These are phyloP conservation scores for Sarocladium strictum DNA, from an alignment of 2,329 filamentous ascomycete species.

Conservation along the genomic window DNA sequence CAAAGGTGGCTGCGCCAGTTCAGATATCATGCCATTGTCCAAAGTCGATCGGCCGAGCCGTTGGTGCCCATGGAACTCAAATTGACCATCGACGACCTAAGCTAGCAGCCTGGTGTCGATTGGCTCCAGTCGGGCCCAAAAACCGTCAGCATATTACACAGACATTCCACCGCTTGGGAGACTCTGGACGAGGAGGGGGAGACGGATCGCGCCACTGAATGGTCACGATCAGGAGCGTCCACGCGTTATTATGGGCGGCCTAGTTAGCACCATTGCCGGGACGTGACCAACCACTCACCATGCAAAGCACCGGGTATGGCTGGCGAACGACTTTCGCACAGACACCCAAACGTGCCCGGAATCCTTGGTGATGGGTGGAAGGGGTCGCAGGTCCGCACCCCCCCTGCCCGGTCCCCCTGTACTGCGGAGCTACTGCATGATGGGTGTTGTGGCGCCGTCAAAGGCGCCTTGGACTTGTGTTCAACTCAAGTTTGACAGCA, in stretches of 20 bases:
- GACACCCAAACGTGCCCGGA: neutral
- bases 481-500: neutral
- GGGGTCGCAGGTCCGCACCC: neutral
- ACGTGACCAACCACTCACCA: neutral
- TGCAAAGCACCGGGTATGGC: constrained; percentile 4
- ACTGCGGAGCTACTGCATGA: neutral
- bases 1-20: neutral
- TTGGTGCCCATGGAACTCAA: constrained; percentile 8
- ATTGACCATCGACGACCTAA: neutral
- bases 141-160: no score
- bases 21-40: constrained; percentile 1
- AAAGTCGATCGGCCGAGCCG: constrained; percentile 6
- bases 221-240: no score
- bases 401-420: neutral
- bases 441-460: neutral
- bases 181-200: no score
- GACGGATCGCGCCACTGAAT: no score
- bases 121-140: neutral
- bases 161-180: no score
- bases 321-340: constrained; percentile 8
- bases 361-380: neutral
- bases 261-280: no score
- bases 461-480: neutral
- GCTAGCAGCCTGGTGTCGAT: neutral
- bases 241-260: no score